Base-by-base conservation (phyloP, 1,284 basidiomycete species). In the Sporisorium exsertum region DNA sequence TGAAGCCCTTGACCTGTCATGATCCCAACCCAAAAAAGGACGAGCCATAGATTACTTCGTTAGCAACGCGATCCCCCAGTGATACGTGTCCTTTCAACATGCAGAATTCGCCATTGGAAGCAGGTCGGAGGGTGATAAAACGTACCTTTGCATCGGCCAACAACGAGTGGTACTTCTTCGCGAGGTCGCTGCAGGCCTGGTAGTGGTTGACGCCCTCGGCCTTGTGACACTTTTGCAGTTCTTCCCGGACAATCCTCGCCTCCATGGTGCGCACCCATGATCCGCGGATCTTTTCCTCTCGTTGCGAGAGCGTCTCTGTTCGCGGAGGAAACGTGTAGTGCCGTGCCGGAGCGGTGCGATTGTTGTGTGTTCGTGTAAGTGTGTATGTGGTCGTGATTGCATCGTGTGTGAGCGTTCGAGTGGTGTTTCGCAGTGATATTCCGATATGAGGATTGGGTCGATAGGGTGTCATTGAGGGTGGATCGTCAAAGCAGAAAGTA, bases 241-340 rank as follows among this genome's bases (percentile, higher is more conserved):
- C 93, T 73, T 94, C 92, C 72, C 92, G 91, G 58, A 97, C 94
- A 66, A 99, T 89, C 55, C 94, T 91, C 26, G 92, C 91, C 87
- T 98, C 94, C 94, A 98, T 97, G 27, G 93, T 91, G 82, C 91
- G 92, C 50, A 98, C 89, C 96, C 96, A 99, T 63, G 92, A 92
- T 87, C 97, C 94, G 67, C 94, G 92, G 82, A 98, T 89, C 86
- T 90, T 89, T 52, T 91, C 88, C 68, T 96, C 94, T 55, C 93
- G 92, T 76, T 89, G 89, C 20, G 64, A 52, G 64, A 78, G 72
- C 26, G 64, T 71, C 29, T 75, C 76, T 69, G 40, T 22, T 20
- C 13, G 10, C 7, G 16, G 42, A 55, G 26, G 12, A 32, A 1
- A 2, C 0, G 24, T 37, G 24, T 42, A 6, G 15, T 10, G 3